Conservation (phyloP, 1,139 yeast species). For the Blastobotrys persicus region DNA sequence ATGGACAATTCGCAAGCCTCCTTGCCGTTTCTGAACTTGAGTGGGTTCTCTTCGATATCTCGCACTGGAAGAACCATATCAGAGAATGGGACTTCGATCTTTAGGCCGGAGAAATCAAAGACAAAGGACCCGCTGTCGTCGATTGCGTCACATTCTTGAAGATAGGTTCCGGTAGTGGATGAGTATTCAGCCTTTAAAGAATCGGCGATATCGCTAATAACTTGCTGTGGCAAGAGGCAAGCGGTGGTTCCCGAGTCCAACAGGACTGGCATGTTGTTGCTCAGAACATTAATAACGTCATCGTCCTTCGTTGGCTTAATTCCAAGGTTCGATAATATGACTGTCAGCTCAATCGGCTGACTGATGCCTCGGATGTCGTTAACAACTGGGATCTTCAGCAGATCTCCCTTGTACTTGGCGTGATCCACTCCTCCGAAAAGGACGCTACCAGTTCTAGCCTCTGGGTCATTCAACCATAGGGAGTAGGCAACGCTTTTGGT, state of each 20-base stretch:
- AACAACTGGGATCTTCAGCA: constrained; percentile 8
- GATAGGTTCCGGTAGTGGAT: constrained; percentile 6
- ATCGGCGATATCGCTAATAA: constrained; percentile 22
- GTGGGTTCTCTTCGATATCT: neutral
- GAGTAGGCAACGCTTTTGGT: constrained; percentile 53
- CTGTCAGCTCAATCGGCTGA: constrained; percentile 22
- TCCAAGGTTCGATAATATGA: constrained; percentile 19
- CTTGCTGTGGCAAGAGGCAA: constrained; percentile 29
- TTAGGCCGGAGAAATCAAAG: constrained; percentile 32
- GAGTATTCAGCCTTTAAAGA: constrained; percentile 27
- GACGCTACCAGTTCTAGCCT: constrained; percentile 45
- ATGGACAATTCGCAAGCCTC: neutral
- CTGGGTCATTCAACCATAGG: constrained; percentile 47
- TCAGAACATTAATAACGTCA: neutral
- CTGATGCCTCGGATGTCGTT: constrained; percentile 17
- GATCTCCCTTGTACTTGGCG: constrained; percentile 48
- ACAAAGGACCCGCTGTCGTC: constrained; percentile 21
- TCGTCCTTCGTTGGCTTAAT: constrained; percentile 12
- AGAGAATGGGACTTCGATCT: constrained; percentile 26
- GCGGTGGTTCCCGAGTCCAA: constrained; percentile 40
- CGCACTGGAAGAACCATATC: neutral
- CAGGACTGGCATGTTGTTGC: constrained; percentile 22
- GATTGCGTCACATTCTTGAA: constrained; percentile 22
- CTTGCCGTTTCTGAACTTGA: neutral
- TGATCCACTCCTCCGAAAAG: constrained; percentile 62